A percentile compares a stretch with the other conserved stretches of the same genome.
These are phyloP conservation scores for Pseudogymnoascus sp. DNA, from an alignment of 2,329 filamentous ascomycete genomes.

Conservation along the genomic window DNA sequence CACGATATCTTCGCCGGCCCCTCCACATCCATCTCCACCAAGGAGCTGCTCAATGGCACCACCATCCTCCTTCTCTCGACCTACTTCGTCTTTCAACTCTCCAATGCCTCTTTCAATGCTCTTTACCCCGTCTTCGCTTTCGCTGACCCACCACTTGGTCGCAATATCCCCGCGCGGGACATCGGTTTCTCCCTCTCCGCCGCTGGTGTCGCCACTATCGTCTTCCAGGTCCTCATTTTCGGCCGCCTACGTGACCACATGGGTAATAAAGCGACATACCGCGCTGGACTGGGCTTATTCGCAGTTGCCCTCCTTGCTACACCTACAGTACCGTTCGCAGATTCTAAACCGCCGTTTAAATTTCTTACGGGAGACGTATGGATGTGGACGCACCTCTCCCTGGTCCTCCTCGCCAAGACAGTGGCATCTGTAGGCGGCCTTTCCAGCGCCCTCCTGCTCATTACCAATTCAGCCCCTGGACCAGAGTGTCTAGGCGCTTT, in stretches of 20 bases:
- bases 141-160: conserved; percentile 65
- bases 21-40: conserved; percentile 42
- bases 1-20: conserved; percentile 37
- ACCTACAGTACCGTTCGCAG: conserved; percentile 79
- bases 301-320: conserved; percentile 77
- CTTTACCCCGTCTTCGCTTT: conserved; percentile 91
- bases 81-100: conserved; percentile 87
- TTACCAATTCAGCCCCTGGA: conserved; percentile 88
- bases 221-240: conserved; percentile 85
- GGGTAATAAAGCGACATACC: conserved; percentile 81
- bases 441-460: conserved; percentile 80
- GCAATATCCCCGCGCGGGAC: conserved; percentile 65
- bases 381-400: conserved; percentile 74
- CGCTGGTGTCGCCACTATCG: conserved; percentile 75
- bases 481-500: conserved; percentile 79
- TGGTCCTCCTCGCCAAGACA: conserved; percentile 79
- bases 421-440: conserved; percentile 83
- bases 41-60: conserved; percentile 66
- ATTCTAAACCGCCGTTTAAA: conserved; percentile 48
- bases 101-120: conserved; percentile 92
- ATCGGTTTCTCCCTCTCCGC: conserved; percentile 83
- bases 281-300: conserved; percentile 69
- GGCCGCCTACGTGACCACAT: conserved; percentile 68
- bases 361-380: conserved; percentile 57
- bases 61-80: conserved; percentile 75